These are phyloP conservation scores for Fraxinus angustifolia DNA, from an alignment of 305 asterid species.

Conservation along the genomic window DNA sequence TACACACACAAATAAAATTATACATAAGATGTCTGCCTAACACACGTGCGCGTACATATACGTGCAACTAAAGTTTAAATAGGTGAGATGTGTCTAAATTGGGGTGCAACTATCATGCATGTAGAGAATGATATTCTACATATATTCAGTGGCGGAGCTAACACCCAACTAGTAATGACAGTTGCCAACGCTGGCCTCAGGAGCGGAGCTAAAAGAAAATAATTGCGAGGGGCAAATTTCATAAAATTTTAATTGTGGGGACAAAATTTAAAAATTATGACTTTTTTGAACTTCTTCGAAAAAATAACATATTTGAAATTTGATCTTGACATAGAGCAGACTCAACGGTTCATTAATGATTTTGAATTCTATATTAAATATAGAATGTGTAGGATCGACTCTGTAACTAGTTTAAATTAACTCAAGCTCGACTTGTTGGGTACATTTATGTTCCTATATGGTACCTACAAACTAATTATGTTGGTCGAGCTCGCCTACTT, in stretches of 20 bases:
- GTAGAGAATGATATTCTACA: conserved; percentile 14
- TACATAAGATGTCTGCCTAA: no score
- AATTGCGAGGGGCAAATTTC: no score
- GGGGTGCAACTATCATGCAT: conserved; percentile 5
- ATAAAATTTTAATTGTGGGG: no score
- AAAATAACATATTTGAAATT: no score
- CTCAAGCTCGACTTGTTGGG: not conserved
- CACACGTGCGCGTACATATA: not conserved
- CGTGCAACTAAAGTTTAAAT: not conserved
- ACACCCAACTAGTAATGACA: no score
- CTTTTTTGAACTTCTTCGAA: no score
- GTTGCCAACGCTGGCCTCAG: no score
- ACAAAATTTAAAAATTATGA: no score
- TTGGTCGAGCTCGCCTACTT: not conserved
- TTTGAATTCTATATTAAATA: not conserved
- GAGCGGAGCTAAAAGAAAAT: no score
- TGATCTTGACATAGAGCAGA: not conserved
- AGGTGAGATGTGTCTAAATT: not conserved
- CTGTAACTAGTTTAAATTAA: not conserved
- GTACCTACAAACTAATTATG: not conserved
- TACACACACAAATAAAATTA: no score
- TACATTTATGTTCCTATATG: not conserved
- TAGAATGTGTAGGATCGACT: not conserved
- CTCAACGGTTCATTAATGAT: not conserved
- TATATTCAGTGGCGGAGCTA: not conserved